Base-by-base conservation (phyloP, 768 basidiomycete species). In the Trametes cingulata region DNA sequence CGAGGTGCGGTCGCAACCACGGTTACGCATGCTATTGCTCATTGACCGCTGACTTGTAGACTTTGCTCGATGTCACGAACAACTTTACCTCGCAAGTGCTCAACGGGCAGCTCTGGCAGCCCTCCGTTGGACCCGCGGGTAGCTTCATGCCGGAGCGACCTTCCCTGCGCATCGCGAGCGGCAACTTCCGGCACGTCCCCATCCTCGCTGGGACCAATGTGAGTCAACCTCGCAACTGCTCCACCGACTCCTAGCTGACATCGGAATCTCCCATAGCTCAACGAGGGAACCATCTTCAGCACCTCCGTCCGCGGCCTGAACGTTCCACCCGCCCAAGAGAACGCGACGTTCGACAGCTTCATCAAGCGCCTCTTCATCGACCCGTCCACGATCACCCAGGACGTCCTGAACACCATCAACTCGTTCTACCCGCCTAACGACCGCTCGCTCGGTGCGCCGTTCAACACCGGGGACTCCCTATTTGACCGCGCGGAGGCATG, bases 191-290 rank as follows among this genome's bases (percentile, higher is more conserved):
- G 17, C 83, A 79, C 51, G 67, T 86, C 3, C 83, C 84, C 7
- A 82, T 78, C 60, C 65, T 86, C 0, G 80, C 73, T n/a, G 85
- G 85, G 27, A 84, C 81, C 0, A 85, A 84, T 45, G 84, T 83
- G 54, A 27, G 79, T 65, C 22, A 9, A 17, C 13, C 19, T 6
- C 20, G 20, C 22, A 15, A 6, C 2, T 0, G 15, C 35, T 27
- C 12, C 2, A 39, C n/a, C n/a, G n/a, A n/a, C n/a, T n/a, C n/a
- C n/a, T n/a, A n/a, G n/a, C n/a, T n/a, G n/a, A n/a, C n/a, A n/a
- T n/a, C n/a, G n/a, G n/a, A n/a, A n/a, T n/a, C n/a, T n/a, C n/a
- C n/a, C n/a, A n/a, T 48, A 83, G 84, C 69, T 82, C 12, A 85
- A 84, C 65, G 84, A 86, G 68, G 84, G 84, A 1, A 80, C 77